A percentile compares a stretch with the other conserved stretches of the same genome.
These are phyloP conservation scores for Moringa oleifera DNA, from an alignment of 345 rosid genomes.

Conservation along the genomic window DNA sequence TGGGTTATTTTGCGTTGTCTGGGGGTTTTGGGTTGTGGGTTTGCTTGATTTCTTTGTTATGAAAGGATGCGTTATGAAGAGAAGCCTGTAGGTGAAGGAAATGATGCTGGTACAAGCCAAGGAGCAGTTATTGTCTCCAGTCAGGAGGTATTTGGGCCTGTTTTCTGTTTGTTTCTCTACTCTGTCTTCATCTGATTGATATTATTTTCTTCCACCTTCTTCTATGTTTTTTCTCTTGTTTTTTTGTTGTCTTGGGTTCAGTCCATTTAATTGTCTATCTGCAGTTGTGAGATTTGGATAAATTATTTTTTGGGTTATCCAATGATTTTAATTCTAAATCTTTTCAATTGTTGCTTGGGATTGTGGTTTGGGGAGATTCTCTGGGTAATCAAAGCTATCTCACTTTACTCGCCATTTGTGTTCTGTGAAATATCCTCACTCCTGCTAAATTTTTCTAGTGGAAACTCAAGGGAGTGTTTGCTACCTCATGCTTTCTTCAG, in stretches of 20 bases:
- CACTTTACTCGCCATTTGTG: background rate
- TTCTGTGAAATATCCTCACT: background rate
- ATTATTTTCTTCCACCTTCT: too few species aligned
- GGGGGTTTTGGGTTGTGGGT: constrained; percentile 5
- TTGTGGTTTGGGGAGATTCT: background rate
- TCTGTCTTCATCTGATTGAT: background rate
- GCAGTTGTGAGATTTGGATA: too few species aligned
- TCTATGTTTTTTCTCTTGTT: background rate
- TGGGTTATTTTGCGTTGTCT: background rate
- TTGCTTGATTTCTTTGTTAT: constrained; percentile 3
- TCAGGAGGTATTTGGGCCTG: constrained; percentile 19
- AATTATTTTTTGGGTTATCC: too few species aligned
- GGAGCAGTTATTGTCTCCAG: constrained; percentile 9
- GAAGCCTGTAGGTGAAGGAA: constrained; percentile 18
- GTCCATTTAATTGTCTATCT: too few species aligned
- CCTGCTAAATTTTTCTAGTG: too few species aligned
- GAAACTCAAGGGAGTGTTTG: too few species aligned
- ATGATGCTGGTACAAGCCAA: constrained; percentile 19
- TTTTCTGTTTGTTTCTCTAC: background rate
- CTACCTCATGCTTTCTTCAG: too few species aligned
- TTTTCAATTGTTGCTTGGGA: background rate
- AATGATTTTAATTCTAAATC: too few species aligned
- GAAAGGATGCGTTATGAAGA: constrained; percentile 23
- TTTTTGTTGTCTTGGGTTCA: too few species aligned
- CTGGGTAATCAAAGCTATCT: background rate